Conservation (phyloP, 257 asterid species). For the Nicotiana undulata region DNA sequence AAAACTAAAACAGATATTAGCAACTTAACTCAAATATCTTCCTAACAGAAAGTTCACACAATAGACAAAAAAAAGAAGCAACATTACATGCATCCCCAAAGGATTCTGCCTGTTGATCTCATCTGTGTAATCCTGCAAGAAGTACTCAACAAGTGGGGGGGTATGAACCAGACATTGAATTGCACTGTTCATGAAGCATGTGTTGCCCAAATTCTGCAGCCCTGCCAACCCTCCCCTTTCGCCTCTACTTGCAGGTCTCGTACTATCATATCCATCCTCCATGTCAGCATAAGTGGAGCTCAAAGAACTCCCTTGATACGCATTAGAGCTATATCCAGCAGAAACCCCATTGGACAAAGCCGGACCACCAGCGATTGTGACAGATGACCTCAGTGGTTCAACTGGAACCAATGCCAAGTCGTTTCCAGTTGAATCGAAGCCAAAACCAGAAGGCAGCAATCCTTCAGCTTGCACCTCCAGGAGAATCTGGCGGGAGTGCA, state of each 20-base stretch:
- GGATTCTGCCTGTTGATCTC: constrained; percentile 86
- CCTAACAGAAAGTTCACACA: constrained; percentile 8
- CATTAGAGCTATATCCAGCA: constrained; percentile 39
- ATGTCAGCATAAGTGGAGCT: constrained; percentile 39
- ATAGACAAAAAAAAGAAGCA: constrained; percentile 13
- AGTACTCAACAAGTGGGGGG: constrained; percentile 73
- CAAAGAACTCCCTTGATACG: constrained; percentile 39
- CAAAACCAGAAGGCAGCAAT: constrained; percentile 28
- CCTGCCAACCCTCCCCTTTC: constrained; percentile 91
- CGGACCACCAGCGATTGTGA: constrained; percentile 92
- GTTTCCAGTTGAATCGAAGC: constrained; percentile 78
- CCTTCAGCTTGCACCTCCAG: constrained; percentile 64
- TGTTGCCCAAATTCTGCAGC: constrained; percentile 89
- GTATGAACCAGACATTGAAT: constrained; percentile 97
- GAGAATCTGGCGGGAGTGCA: constrained; percentile 53
- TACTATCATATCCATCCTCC: constrained; percentile 54
- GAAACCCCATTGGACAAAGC: constrained; percentile 74
- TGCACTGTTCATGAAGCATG: constrained; percentile 98
- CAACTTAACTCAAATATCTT: constrained; percentile 7
- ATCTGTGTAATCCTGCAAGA: constrained; percentile 70
- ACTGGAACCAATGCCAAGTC: constrained; percentile 74
- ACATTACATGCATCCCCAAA: constrained; percentile 84
- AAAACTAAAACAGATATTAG: constrained; percentile 26
- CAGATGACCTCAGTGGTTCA: constrained; percentile 66
- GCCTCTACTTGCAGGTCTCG: constrained; percentile 36